These are phyloP conservation scores for Rhodosporidiobolus odoratus DNA, from an alignment of 768 basidiomycete genomes.

Conservation along the genomic window DNA sequence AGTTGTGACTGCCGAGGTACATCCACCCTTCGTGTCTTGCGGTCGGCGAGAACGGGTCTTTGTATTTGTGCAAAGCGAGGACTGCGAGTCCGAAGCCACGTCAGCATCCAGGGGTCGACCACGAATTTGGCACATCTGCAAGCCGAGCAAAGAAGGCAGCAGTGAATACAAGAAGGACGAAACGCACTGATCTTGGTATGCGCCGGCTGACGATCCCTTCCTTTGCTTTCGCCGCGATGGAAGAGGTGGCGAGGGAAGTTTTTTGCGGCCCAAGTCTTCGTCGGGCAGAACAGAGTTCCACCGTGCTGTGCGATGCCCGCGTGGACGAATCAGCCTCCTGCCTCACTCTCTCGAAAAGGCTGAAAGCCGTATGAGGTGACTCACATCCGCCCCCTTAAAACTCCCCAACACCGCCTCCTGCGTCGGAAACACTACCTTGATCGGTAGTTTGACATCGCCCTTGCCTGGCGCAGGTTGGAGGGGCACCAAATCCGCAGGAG, in stretches of 20 bases:
- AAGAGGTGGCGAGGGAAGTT: conserved; percentile 22
- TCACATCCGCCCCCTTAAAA: background rate
- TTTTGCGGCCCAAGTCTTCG: background rate
- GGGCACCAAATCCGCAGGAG: background rate
- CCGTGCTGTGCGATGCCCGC: background rate
- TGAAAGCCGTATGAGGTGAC: background rate
- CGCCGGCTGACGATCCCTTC: conserved; percentile 13
- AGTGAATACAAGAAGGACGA: too few species aligned
- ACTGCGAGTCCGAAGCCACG: background rate
- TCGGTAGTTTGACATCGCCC: background rate
- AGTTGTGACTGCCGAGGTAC: conserved; percentile 35
- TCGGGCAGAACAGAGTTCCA: conserved; percentile 30
- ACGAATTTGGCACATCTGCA: too few species aligned
- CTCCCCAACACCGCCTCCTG: conserved; percentile 2
- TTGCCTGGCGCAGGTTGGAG: background rate
- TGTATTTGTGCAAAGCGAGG: conserved; percentile 22
- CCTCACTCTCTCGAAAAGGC: too few species aligned
- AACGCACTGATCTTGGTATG: conserved; percentile 33
- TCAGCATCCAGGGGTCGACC: background rate
- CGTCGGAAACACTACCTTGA: conserved; percentile 37
- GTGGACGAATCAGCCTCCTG: background rate
- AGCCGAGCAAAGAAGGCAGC: background rate
- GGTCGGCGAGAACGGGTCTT: background rate
- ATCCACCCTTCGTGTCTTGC: conserved; percentile 22
- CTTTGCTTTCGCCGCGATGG: conserved; percentile 16